Base-by-base conservation (phyloP, 345 rosid species). In the Eutrema japonicum region DNA sequence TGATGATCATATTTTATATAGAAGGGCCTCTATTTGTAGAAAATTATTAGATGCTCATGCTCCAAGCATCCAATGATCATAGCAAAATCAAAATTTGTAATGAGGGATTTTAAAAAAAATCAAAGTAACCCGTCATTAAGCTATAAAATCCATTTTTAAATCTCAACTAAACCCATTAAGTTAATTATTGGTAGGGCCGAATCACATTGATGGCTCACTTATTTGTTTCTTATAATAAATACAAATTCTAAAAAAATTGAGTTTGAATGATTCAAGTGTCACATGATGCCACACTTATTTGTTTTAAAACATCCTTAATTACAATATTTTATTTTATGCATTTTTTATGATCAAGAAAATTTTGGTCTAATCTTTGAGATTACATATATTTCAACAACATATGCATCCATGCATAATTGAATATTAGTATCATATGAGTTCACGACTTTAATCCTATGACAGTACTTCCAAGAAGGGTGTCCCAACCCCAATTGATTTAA, bases 171-270 rank as follows among this genome's bases (percentile, higher is more conserved):
- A 65, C 26, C 43, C 57, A 65, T 48, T 47, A 55, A 56, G 56
- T 46, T 65, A 6, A 73, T 47, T 46, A 57, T 41, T 47, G 59
- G 66, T 74, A 56, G 72, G 78, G 45, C 29, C 52, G 9, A 74
- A 40, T 74, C 60, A 49, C 45, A 74, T 49, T 58, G 72, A 66
- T 58, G 67, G 35, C 53, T 58, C 66, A 33, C 72, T 57, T 22
- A 22, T 74, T 62, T 65, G 13, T 64, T 46, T 54, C 53, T 66
- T 74, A 56, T 64, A 57, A 66, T 57, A 74, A 42, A 66, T 66
- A 58, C 73, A 74, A 74, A 48, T 66, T 58, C 32, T 54, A 33
- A 72, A 38, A 47, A 64, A 48, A 13, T 53, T 43, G 12, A 35
- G 71, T 73, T 53, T 43, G 12, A 35, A 64, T 73, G 40, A 54